These are phyloP conservation scores for Clarireedia hainanense DNA, from an alignment of 2,329 filamentous ascomycete species.

Conservation along the genomic window DNA sequence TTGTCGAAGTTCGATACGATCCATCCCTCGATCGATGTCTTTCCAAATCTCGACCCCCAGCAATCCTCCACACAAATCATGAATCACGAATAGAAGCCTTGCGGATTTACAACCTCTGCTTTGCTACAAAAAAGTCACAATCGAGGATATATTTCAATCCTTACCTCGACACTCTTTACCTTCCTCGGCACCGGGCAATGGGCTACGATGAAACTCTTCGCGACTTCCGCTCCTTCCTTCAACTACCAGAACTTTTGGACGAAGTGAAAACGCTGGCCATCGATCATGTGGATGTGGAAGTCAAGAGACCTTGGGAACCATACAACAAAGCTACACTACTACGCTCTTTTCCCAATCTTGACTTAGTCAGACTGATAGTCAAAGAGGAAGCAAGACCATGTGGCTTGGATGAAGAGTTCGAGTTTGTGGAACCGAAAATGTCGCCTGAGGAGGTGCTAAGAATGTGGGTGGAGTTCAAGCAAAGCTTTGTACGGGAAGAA, in stretches of 20 bases:
- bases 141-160: slow-evolving; percentile 26
- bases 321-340: slow-evolving; percentile 43
- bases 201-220: slow-evolving; percentile 31
- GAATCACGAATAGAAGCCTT: slow-evolving; percentile 38
- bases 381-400: neutral
- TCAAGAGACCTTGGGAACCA: slow-evolving; percentile 42
- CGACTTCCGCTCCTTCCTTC: slow-evolving; percentile 34
- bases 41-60: slow-evolving; percentile 33
- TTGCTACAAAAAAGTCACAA: slow-evolving; percentile 29
- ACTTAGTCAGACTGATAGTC: slow-evolving; percentile 22
- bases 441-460: slow-evolving; percentile 17
- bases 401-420: slow-evolving; percentile 11
- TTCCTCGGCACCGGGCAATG: slow-evolving; percentile 30
- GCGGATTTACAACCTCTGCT: slow-evolving; percentile 31
- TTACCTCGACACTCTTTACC: slow-evolving; percentile 23
- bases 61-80: slow-evolving; percentile 34
- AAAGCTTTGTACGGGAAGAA: slow-evolving; percentile 22
- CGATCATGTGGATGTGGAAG: slow-evolving; percentile 37
- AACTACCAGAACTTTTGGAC: slow-evolving; percentile 25
- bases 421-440: slow-evolving; percentile 16
- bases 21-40: slow-evolving; percentile 24
- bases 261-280: slow-evolving; percentile 36
- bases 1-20: slow-evolving; percentile 30
- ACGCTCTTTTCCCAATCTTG: slow-evolving; percentile 32
- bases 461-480: slow-evolving; percentile 25